phyloP scores from a whole-genome alignment of 352 stramenopile genomes.

The Aphanomyces stellatus region DNA sequence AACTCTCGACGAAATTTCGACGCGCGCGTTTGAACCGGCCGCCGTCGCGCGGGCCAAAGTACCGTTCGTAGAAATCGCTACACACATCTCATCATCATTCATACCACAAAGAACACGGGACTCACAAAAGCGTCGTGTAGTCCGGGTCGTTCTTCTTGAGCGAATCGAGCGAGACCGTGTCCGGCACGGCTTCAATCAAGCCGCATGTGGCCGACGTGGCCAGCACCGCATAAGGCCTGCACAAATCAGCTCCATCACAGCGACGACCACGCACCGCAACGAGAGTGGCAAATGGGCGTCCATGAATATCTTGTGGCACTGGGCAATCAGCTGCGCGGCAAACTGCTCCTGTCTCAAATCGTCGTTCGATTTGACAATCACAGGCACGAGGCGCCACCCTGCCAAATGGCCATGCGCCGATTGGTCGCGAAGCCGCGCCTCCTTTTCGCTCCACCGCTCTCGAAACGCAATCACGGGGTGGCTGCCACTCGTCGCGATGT shows the following conservation, averaged over 20 bases:
- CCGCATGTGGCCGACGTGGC: conserved; percentile 63
- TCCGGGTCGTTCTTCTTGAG: conserved; percentile 82
- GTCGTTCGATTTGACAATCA: conserved; percentile 91
- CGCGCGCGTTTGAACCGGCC: conserved; percentile 53
- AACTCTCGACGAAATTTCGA: conserved; percentile 82
- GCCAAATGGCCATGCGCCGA: conserved; percentile 28
- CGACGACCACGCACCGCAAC: not conserved
- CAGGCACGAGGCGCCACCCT: conserved; percentile 51
- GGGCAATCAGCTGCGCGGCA: conserved; percentile 81
- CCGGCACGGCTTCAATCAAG: conserved; percentile 81
- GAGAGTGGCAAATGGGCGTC: conserved; percentile 13
- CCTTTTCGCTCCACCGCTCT: conserved; percentile 20
- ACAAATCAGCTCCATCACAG: conserved; percentile 21
- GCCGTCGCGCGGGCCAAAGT: conserved; percentile 83
- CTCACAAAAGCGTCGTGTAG: conserved; percentile 39
- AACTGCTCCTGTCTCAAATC: conserved; percentile 88
- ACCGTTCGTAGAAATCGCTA: conserved; percentile 88
- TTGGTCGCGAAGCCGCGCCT: not conserved
- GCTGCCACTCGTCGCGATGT: not conserved
- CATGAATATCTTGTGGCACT: conserved; percentile 76
- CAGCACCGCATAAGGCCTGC: conserved; percentile 80
- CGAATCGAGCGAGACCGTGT: conserved; percentile 86
- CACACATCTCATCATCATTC: conserved; percentile 19
- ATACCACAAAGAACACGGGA: not conserved
- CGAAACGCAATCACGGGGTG: conserved; percentile 20